These are phyloP conservation scores for Blastobotrys proliferans DNA, from an alignment of 1,139 yeast species.

Conservation along the genomic window DNA sequence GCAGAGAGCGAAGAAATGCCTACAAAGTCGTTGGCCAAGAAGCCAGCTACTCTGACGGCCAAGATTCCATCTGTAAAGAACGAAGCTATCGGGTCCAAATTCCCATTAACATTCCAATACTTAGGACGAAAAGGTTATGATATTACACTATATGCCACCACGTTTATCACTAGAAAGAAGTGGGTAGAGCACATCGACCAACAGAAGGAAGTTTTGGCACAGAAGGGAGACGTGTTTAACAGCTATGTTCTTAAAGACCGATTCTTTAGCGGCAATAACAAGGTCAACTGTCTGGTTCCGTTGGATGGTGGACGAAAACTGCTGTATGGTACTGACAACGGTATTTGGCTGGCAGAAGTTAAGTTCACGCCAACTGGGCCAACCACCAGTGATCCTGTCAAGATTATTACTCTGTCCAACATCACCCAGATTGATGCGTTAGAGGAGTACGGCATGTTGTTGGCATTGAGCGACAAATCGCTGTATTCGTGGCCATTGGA, in stretches of 20 bases:
- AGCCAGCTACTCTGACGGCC: constrained; percentile 32
- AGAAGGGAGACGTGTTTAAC: constrained; percentile 75
- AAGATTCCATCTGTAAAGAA: constrained; percentile 20
- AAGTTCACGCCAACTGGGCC: constrained; percentile 41
- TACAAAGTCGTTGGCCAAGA: constrained; percentile 42
- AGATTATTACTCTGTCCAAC: constrained; percentile 69
- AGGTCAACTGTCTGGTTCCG: constrained; percentile 89
- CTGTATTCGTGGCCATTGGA: constrained; percentile 83
- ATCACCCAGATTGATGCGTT: constrained; percentile 88
- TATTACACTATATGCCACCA: constrained; percentile 61
- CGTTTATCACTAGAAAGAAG: constrained; percentile 69
- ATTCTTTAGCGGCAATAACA: constrained; percentile 66
- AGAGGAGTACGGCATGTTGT: constrained; percentile 82
- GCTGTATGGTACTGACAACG: constrained; percentile 87
- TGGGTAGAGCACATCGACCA: constrained; percentile 72
- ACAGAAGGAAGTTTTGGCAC: constrained; percentile 72
- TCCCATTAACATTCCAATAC: constrained; percentile 51
- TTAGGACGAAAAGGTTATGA: constrained; percentile 64
- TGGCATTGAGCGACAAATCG: constrained; percentile 79
- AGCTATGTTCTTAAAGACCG: constrained; percentile 61
- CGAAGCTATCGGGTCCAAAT: constrained; percentile 34
- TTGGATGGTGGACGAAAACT: constrained; percentile 92
- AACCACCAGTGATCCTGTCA: constrained; percentile 68
- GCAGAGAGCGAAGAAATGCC: constrained; percentile 79
- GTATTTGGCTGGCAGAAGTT: constrained; percentile 69